Percentiles rank a stretch among this genome's conserved stretches.
Conservation (phyloP, 2,329 filamentous ascomycete genomes). For the Fusarium denticulatum region DNA sequence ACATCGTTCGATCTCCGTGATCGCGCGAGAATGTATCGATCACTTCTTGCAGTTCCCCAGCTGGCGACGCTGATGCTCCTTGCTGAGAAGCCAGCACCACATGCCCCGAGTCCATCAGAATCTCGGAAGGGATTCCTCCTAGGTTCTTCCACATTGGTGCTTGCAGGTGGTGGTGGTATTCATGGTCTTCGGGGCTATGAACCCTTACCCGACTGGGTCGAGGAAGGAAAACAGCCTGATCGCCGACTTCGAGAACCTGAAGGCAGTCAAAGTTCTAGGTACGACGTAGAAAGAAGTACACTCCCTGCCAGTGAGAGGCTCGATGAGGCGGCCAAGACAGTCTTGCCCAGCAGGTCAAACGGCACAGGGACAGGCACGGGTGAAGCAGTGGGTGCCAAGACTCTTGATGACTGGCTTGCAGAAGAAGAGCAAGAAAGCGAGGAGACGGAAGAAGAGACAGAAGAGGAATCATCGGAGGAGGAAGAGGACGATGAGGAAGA, state of each 20-base stretch:
- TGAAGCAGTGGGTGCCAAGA: slow-evolving; percentile 73
- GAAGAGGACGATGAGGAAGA: slow-evolving; percentile 62
- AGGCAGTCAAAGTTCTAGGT: slow-evolving; percentile 43
- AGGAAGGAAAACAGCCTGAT: slow-evolving; percentile 82
- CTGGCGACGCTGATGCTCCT: slow-evolving; percentile 90
- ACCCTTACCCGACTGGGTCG: slow-evolving; percentile 84
- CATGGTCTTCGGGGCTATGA: slow-evolving; percentile 84
- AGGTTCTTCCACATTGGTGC: slow-evolving; percentile 85
- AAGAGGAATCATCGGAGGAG: slow-evolving; percentile 58
- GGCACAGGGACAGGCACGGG: slow-evolving; percentile 60
- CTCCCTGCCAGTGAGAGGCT: slow-evolving; percentile 71
- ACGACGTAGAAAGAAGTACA: slow-evolving; percentile 46
- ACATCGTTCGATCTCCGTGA: slow-evolving; percentile 95
- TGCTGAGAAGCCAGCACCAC: slow-evolving; percentile 92
- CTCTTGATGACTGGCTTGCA: slow-evolving; percentile 91
- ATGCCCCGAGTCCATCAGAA: slow-evolving; percentile 89
- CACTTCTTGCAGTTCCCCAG: slow-evolving; percentile 84
- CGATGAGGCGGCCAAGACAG: slow-evolving; percentile 62
- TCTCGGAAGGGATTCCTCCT: slow-evolving; percentile 79
- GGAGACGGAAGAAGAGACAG: slow-evolving; percentile 63
- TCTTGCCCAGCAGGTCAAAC: slow-evolving; percentile 59
- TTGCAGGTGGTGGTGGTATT: slow-evolving; percentile 78
- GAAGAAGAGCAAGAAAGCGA: slow-evolving; percentile 72
- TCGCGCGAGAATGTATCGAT: slow-evolving; percentile 86
- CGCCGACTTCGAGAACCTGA: slow-evolving; percentile 73